Conservation (phyloP, 108 stramenopile species). For the Schizochytrium sp. region DNA sequence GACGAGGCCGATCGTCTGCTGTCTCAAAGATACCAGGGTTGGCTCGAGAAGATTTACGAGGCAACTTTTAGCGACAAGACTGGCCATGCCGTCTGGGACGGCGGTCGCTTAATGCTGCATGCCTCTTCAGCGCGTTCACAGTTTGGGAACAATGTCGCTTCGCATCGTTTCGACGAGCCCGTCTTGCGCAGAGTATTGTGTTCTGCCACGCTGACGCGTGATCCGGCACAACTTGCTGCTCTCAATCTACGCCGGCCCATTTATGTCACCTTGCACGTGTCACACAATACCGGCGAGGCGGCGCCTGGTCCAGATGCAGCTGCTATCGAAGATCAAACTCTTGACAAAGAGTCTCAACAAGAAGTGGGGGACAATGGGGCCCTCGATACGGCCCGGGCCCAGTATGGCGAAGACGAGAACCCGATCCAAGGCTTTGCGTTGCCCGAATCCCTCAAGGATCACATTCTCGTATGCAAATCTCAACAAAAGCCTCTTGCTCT, state of each 20-base stretch:
- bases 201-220: background rate
- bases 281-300: background rate
- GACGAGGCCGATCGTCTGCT: constrained; percentile 3
- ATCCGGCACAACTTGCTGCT: background rate
- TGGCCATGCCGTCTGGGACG: background rate
- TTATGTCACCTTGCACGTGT: background rate
- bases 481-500: background rate
- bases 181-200: background rate
- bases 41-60: background rate
- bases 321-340: background rate
- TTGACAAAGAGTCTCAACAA: background rate
- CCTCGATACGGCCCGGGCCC: background rate
- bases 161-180: background rate
- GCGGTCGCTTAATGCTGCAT: background rate
- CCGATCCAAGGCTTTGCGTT: background rate
- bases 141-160: background rate
- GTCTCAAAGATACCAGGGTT: background rate
- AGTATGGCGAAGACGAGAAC: background rate
- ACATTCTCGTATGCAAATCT: background rate
- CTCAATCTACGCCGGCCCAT: constrained; percentile 1
- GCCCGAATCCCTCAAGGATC: background rate
- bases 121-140: background rate
- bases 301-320: background rate
- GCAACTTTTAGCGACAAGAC: background rate
- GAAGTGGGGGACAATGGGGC: background rate